Base-by-base conservation (phyloP, 371 early-diverging fungal species). In the Syncephalastrum racemosum region DNA sequence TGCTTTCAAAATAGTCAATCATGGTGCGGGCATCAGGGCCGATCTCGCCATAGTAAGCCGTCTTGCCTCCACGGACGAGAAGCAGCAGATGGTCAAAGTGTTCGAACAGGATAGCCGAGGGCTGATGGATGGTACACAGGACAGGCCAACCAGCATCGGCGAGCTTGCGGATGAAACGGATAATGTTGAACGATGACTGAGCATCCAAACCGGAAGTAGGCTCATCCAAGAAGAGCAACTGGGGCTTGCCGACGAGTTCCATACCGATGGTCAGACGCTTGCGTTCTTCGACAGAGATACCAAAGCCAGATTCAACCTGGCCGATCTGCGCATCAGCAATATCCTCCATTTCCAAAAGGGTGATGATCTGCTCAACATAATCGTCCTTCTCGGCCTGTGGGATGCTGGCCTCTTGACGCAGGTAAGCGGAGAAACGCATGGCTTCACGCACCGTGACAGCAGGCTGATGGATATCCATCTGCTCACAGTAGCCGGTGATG, bases 401-500 rank as follows among this genome's bases (percentile, higher is more conserved):
- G 5, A 82, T 79, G 18, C 71, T 49, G 2, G 71, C 74, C 0
- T 80, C 80, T 59, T 84, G 86, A 22, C 88, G 84, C 12, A 90
- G 65, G 31, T 76, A 57, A 1, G 89, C 88, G 12, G 88, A 85
- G 65, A 85, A 89, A 25, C 69, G 80, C 27, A 90, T 74, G 0
- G 85, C 77, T 64, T 90, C 90, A 54, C 85, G 84, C 6, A 87
- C 72, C 14, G 76, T 75, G 8, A 67, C 68, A 71, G 74, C 68
- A 14, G 86, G 85, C 48, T 85, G 82, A 62, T 88, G 91, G 13
- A 90, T 82, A 64, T 91, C 92, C 76, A 88, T 82, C 67, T 93
- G 93, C 62, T 93, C 91, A 60, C 85, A 85, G 62, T 90, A 93
- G 19, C 90, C 90, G 13, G 89, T 89, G 46, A 85, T 79, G 39